Evolutionary conservation across 2,329 filamentous ascomycete genomes (phyloP).

Genomic region (Ophiocordyceps camponoti-saundersi): DNA sequence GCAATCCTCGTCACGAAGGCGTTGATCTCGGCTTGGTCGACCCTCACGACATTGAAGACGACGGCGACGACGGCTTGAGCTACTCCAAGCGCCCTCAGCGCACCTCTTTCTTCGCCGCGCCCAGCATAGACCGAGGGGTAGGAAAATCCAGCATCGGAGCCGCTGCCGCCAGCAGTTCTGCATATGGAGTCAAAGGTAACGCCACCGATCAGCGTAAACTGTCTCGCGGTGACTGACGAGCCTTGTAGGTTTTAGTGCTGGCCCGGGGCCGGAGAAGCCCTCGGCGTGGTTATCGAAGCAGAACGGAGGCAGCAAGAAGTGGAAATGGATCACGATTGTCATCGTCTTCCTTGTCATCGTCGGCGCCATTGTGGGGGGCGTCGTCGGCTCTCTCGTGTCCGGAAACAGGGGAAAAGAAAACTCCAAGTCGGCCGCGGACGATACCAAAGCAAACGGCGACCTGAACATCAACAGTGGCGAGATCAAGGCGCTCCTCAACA

Average conservation of each 20-base stretch:
- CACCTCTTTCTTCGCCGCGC: constrained; percentile 42
- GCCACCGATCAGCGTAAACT: not conserved
- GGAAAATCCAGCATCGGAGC: constrained; percentile 8
- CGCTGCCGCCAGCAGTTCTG: constrained; percentile 28
- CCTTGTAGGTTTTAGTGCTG: not conserved
- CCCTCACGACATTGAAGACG: constrained; percentile 67
- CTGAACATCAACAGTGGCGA: constrained; percentile 58
- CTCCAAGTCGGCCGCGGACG: constrained; percentile 35
- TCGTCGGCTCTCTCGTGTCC: constrained; percentile 56
- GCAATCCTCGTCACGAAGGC: constrained; percentile 23
- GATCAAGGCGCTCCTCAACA: constrained; percentile 70
- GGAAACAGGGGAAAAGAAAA: constrained; percentile 22
- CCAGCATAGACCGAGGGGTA: constrained; percentile 20
- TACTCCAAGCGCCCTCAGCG: constrained; percentile 28
- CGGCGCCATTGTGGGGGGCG: constrained; percentile 55
- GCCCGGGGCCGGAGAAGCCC: constrained; percentile 5
- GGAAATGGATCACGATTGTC: constrained; percentile 51
- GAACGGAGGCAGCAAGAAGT: constrained; percentile 43
- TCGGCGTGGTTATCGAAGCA: constrained; percentile 13
- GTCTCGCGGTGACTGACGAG: not conserved
- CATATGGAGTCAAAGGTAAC: constrained; percentile 5
- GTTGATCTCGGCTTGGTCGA: constrained; percentile 45
- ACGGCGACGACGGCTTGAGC: constrained; percentile 70
- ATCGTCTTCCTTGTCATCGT: constrained; percentile 48
- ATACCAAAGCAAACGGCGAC: constrained; percentile 47